Conservation (phyloP, 2,329 filamentous ascomycete species). For the Neophaeococcomyces aloes region DNA sequence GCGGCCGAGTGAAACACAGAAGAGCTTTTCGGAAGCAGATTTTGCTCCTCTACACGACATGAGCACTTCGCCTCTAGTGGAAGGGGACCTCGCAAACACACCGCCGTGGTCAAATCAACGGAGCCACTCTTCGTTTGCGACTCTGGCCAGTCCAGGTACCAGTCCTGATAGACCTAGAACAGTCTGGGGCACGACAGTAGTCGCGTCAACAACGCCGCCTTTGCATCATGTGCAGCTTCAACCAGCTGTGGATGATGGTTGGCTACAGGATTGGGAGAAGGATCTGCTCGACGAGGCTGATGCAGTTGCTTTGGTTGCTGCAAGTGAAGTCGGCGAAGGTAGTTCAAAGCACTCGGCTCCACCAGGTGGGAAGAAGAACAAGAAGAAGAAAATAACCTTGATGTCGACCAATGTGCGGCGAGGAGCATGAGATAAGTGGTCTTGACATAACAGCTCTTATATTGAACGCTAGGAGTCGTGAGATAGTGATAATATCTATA, state of each 20-base stretch:
- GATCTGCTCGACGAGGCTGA: slow-evolving; percentile 58
- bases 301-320: slow-evolving; percentile 41
- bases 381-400: slow-evolving; percentile 57
- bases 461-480: too few relatives aligned
- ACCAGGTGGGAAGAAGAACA: slow-evolving; percentile 38
- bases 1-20: slow-evolving; percentile 41
- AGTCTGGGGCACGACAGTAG: slow-evolving; percentile 80
- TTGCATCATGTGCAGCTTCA: slow-evolving; percentile 30
- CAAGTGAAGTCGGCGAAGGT: slow-evolving; percentile 21
- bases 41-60: slow-evolving; percentile 48
- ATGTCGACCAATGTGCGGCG: slow-evolving; percentile 56
- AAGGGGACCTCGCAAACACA: slow-evolving; percentile 31
- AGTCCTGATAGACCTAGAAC: slow-evolving; percentile 68
- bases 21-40: slow-evolving; percentile 48
- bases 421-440: slow-evolving; percentile 35
- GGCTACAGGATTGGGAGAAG: slow-evolving; percentile 74
- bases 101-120: slow-evolving; percentile 32
- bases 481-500: not conserved
- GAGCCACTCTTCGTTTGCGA: slow-evolving; percentile 34
- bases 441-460: not conserved
- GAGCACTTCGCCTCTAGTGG: slow-evolving; percentile 20
- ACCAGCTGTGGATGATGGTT: slow-evolving; percentile 59
- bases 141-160: slow-evolving; percentile 65
- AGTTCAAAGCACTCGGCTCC: slow-evolving; percentile 17
- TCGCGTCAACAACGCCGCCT: slow-evolving; percentile 47